Conservation (phyloP, 2,329 filamentous ascomycete species). For the Aspergillus awamori region DNA sequence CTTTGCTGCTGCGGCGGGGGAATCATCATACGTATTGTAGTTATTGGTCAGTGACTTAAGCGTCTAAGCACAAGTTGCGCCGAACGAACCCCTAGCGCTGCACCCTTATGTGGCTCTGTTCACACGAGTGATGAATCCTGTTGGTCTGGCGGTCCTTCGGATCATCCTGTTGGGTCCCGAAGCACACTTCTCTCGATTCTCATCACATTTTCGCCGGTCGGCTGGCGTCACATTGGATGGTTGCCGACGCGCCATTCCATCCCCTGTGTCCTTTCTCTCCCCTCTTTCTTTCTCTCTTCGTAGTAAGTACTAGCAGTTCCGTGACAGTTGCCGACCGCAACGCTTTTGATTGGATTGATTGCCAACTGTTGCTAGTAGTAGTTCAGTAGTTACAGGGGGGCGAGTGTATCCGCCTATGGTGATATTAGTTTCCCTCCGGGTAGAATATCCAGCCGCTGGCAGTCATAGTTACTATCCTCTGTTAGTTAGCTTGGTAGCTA, state of each 20-base stretch:
- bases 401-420: too few species aligned
- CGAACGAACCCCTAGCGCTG: slow-evolving; percentile 15
- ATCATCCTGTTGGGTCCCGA: slow-evolving; percentile 19
- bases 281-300: too few species aligned
- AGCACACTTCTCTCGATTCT: slow-evolving; percentile 10
- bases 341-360: too few species aligned
- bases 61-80: slow-evolving; percentile 13
- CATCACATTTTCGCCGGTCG: slow-evolving; percentile 24
- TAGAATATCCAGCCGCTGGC: too few species aligned
- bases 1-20: slow-evolving; percentile 14
- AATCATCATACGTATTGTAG: slow-evolving; percentile 12
- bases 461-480: too few species aligned
- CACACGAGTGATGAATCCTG: slow-evolving; percentile 16
- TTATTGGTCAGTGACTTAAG: slow-evolving; percentile 12
- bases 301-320: too few species aligned
- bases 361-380: too few species aligned
- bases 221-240: slow-evolving; percentile 21
- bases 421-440: too few species aligned
- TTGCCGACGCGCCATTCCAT: background rate
- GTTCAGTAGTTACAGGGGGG: too few species aligned
- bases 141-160: slow-evolving; percentile 22
- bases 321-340: too few species aligned
- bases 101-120: slow-evolving; percentile 16
- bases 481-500: too few species aligned
- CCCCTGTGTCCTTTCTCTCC: too few species aligned